Evolutionary conservation across 176 grass and related monocot species (phyloP).

Genomic region (Oryza officinalis): DNA sequence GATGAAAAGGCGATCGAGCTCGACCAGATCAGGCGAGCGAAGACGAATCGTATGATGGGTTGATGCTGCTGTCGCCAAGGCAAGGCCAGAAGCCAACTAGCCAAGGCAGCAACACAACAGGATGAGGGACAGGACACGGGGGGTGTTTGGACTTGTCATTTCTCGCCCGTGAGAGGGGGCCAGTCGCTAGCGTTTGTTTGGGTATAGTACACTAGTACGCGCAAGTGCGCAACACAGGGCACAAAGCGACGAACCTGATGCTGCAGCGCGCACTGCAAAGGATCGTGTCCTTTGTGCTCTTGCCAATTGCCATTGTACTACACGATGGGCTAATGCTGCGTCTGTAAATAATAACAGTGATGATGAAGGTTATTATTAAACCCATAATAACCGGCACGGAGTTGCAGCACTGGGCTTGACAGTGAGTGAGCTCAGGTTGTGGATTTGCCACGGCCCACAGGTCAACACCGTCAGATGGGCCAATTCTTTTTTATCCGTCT

Average conservation of each 20-base stretch:
- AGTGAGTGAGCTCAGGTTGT: not conserved
- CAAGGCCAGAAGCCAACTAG: not conserved
- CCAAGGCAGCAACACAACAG: not conserved
- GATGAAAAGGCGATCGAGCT: not conserved
- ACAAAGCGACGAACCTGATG: not conserved
- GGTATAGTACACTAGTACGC: not conserved
- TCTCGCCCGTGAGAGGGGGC: conserved; percentile 32
- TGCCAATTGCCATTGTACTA: not conserved
- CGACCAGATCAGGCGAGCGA: not conserved
- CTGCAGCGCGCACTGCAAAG: too few relatives aligned
- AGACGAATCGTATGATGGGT: not conserved
- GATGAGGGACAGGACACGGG: not conserved
- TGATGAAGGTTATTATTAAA: not conserved
- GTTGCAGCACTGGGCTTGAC: not conserved
- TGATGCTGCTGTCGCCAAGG: not conserved
- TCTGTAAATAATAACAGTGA: too few relatives aligned
- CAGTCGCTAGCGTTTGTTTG: not conserved
- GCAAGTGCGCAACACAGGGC: too few relatives aligned
- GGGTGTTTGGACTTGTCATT: conserved; percentile 13
- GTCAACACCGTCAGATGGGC: too few relatives aligned
- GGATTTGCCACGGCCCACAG: too few relatives aligned
- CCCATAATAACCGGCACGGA: not conserved
- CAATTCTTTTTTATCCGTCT: too few relatives aligned
- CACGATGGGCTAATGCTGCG: not conserved
- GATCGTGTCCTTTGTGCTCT: too few relatives aligned